These are phyloP conservation scores for Striga hermonthica DNA, from an alignment of 305 asterid species.

Conservation along the genomic window DNA sequence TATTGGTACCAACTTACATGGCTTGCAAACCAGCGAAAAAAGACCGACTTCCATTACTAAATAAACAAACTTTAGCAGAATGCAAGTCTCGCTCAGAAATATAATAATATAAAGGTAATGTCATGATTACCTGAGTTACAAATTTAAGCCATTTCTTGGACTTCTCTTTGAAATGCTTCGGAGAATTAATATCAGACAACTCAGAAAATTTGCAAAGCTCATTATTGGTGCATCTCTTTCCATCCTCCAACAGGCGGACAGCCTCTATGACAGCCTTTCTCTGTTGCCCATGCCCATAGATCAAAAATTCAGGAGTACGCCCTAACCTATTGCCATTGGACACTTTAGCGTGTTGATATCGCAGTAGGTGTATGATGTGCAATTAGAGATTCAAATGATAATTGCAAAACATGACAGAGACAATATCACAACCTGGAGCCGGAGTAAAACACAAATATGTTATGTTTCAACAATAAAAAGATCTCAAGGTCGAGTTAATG, in stretches of 20 bases:
- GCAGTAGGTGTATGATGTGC: constrained; percentile 8
- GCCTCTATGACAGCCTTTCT: constrained; percentile 90
- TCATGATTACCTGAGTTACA: constrained; percentile 62
- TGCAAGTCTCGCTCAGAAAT: constrained; percentile 14
- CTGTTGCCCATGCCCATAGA: constrained; percentile 96
- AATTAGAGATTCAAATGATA: constrained; percentile 27
- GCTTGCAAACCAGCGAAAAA: not conserved
- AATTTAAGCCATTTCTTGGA: constrained; percentile 95
- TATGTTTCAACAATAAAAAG: constrained; percentile 19
- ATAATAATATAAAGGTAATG: not conserved
- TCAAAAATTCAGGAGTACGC: constrained; percentile 72
- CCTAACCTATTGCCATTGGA: constrained; percentile 77
- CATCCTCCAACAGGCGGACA: constrained; percentile 68
- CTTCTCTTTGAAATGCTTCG: constrained; percentile 70
- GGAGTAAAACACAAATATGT: constrained; percentile 12
- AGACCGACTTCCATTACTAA: constrained; percentile 18
- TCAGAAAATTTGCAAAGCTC: constrained; percentile 46
- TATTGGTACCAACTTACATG: constrained; percentile 9
- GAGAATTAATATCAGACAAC: constrained; percentile 49
- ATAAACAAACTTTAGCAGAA: constrained; percentile 24
- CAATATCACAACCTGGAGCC: not conserved
- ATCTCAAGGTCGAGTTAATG: not conserved
- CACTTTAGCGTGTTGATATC: constrained; percentile 31
- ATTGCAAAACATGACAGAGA: not conserved
- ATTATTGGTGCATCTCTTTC: constrained; percentile 44